Evolutionary conservation across 257 asterid species (phyloP), one percentile per base, ranked within the genome.

Genomic region (Jacaranda mimosifolia): DNA sequence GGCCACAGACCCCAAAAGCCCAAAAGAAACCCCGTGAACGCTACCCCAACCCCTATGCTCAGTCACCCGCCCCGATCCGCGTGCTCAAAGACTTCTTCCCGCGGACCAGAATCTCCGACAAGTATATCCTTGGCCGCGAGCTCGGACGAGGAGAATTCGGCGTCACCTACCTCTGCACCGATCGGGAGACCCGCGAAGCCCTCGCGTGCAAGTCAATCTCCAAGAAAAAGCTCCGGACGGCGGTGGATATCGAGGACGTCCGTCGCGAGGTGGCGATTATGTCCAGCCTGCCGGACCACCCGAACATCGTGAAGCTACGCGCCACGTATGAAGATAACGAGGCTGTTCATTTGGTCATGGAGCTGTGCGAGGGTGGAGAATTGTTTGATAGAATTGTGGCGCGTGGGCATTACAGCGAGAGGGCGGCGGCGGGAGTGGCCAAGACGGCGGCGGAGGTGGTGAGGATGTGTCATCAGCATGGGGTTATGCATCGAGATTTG

Each of bases 131-230:
- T 46, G 98, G 98, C 26, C 91, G 98, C 5, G 98, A 94, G 84
- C 91, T 92, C 64, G 98, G 98, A 32, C 92, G 98, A 4, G 98
- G 98, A 6, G 98, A 94, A 63, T 94, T 94, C 69, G 99, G 99
- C 42, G 85, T 94, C 17, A 94, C 99, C 6, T 94, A 94, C 78
- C 91, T 94, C 45, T 92, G 98, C 78, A 94, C 99, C 12, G 98
- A 94, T 77, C 80, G 94, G 57, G 98, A 92, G 77, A 88, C 95
- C 40, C 93, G 93, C 3, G 91, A 87, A 17, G 88, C 87, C 4
- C 91, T 94, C 15, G 99, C 99, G 3, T 94, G 99, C 87, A 94
- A 94, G 77, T 94, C 99, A 6, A 94, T 94, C 35, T 92, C 99
- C 12, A 94, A 92, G 88, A 91, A 91, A 80, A 94, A 94, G 81